phyloP scores from a whole-genome alignment of 2,329 filamentous ascomycete species.

The Arachnomyces sp. region DNA sequence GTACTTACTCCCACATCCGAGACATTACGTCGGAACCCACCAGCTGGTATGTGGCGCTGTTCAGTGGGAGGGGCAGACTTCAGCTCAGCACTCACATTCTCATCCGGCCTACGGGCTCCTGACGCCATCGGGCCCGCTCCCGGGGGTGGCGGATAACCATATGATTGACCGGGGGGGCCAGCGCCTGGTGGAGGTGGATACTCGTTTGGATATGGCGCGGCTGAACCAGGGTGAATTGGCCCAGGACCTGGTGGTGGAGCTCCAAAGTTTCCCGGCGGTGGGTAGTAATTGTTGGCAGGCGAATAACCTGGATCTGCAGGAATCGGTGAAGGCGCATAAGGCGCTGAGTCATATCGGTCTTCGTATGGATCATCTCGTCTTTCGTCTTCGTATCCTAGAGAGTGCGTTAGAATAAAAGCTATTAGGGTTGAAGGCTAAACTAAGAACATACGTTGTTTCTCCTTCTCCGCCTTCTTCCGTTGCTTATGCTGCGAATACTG shows the following conservation, averaged over 20 bases:
- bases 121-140: constrained; percentile 33
- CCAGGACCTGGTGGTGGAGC: constrained; percentile 6
- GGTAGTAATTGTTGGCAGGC: constrained; percentile 12
- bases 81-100: constrained; percentile 44
- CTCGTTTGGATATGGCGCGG: constrained; percentile 30
- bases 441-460: constrained; percentile 40
- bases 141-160: constrained; percentile 30
- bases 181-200: constrained; percentile 37
- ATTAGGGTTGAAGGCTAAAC: no score
- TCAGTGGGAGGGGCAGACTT: constrained; percentile 26
- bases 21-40: constrained; percentile 29
- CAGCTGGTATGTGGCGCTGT: constrained; percentile 27
- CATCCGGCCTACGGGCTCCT: constrained; percentile 34
- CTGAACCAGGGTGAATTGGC: constrained; percentile 4
- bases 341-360: constrained; percentile 33
- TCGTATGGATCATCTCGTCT: constrained; percentile 31
- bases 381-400: constrained; percentile 24
- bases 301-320: constrained; percentile 20
- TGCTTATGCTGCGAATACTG: constrained; percentile 51
- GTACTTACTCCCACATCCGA: no score
- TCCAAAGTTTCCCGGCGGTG: constrained; percentile 11
- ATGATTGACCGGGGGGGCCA: constrained; percentile 27
- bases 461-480: constrained; percentile 48
- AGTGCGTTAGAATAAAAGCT: constrained; percentile 7
- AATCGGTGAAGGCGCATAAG: constrained; percentile 31